A percentile compares a stretch with the other conserved stretches of the same genome.
phyloP scores from a whole-genome alignment of 352 stramenopile genomes.

The Aphanomyces astaci region DNA sequence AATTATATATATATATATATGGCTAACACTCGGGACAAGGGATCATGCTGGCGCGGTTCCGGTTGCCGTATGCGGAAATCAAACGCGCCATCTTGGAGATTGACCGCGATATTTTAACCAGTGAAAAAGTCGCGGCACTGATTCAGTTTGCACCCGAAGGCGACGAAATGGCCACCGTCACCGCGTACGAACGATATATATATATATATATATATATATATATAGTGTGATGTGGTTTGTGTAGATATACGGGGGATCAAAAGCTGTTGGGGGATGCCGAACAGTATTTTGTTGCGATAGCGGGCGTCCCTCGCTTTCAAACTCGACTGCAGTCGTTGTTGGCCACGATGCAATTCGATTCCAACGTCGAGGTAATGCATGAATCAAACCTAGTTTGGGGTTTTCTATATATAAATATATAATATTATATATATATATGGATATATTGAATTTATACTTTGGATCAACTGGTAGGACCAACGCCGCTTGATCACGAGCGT shows the following conservation, averaged over 20 bases:
- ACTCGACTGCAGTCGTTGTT: constrained; percentile 70
- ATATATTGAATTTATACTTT: too few species aligned
- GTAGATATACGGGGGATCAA: constrained; percentile 36
- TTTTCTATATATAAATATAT: too few species aligned
- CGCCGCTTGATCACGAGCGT: constrained; percentile 72
- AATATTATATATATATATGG: too few species aligned
- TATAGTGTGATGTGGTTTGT: background rate
- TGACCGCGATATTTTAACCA: constrained; percentile 66
- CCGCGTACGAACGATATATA: constrained; percentile 30
- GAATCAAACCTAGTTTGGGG: too few species aligned
- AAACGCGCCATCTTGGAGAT: constrained; percentile 65
- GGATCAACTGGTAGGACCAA: constrained; percentile 45
- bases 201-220: background rate
- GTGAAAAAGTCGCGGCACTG: constrained; percentile 59
- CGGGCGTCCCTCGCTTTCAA: constrained; percentile 47
- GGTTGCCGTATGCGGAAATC: constrained; percentile 73
- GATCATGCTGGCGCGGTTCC: constrained; percentile 79
- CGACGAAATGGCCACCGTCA: constrained; percentile 56
- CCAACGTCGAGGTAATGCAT: constrained; percentile 58
- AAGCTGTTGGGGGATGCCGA: constrained; percentile 74
- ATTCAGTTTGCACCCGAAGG: constrained; percentile 75
- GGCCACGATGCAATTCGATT: constrained; percentile 77
- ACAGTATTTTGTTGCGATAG: constrained; percentile 71
- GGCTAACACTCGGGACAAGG: background rate
- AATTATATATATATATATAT: too few species aligned